Percentiles rank a stretch among this genome's conserved stretches.
phyloP scores from a whole-genome alignment of 176 grass and related monocot species.

The Oryza australiensis region DNA sequence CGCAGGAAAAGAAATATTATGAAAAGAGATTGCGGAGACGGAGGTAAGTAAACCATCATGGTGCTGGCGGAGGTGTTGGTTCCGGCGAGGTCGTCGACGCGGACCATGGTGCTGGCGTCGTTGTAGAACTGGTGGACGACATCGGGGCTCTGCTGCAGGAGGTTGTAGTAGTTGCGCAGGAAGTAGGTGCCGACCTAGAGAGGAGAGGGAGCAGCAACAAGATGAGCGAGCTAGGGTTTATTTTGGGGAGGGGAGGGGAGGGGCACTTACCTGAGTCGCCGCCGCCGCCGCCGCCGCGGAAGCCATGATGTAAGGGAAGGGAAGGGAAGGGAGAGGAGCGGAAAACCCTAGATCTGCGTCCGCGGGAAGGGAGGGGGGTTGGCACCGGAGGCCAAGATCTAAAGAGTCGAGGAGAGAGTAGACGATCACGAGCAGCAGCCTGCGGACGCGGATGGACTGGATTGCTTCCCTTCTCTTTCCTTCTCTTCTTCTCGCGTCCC shows the following conservation, averaged over 20 bases:
- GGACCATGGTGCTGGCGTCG: conserved; percentile 77
- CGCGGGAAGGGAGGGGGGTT: neutral
- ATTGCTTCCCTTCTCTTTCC: neutral
- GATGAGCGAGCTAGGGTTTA: conserved; percentile 18
- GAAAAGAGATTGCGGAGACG: neutral
- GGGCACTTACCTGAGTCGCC: conserved; percentile 32
- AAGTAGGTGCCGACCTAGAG: conserved; percentile 82
- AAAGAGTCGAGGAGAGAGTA: neutral
- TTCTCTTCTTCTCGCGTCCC: neutral
- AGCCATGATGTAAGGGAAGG: conserved; percentile 16
- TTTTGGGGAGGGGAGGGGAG: no score
- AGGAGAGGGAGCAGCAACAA: neutral
- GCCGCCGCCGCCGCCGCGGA: conserved; percentile 50
- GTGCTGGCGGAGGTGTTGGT: conserved; percentile 48
- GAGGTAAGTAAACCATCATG: conserved; percentile 49
- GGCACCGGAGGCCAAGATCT: neutral
- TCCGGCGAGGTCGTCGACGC: conserved; percentile 59
- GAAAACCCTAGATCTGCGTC: conserved; percentile 52
- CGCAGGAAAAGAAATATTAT: neutral
- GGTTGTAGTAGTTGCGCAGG: conserved; percentile 80
- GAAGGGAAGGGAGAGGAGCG: neutral
- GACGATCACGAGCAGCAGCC: neutral
- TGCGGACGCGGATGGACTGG: neutral
- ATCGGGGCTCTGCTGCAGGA: conserved; percentile 69
- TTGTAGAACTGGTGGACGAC: conserved; percentile 93